Conservation (phyloP, 2,329 filamentous ascomycete genomes). For the Seiridium unicorne region DNA sequence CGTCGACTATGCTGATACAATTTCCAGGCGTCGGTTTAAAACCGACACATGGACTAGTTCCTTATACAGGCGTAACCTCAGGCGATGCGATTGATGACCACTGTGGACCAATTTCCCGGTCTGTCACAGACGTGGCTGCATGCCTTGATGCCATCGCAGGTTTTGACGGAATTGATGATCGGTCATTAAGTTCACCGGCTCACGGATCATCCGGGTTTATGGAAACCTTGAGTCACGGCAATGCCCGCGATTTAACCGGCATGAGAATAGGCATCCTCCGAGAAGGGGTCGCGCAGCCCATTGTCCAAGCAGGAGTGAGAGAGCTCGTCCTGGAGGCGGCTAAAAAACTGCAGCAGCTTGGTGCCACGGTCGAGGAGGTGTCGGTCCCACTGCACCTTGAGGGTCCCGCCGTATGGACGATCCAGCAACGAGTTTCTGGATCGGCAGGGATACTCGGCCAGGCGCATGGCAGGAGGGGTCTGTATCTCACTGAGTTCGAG, state of each 20-base stretch:
- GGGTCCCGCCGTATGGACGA: conserved; percentile 17
- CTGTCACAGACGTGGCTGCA: conserved; percentile 24
- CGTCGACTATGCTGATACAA: not conserved
- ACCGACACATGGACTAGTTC: conserved; percentile 29
- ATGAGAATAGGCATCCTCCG: conserved; percentile 26
- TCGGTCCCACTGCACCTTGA: conserved; percentile 27
- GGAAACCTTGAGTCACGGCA: conserved; percentile 13
- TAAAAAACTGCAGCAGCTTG: conserved; percentile 21
- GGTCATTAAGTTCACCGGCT: conserved; percentile 17
- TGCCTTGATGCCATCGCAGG: conserved; percentile 31
- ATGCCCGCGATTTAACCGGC: conserved; percentile 12
- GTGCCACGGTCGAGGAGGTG: conserved; percentile 22
- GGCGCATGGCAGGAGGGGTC: not conserved
- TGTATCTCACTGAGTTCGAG: not conserved
- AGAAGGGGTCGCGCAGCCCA: conserved; percentile 24
- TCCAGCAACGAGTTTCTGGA: conserved; percentile 2
- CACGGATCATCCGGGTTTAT: conserved; percentile 15
- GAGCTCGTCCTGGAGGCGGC: conserved; percentile 23
- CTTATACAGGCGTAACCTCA: conserved; percentile 30
- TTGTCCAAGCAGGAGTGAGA: conserved; percentile 20
- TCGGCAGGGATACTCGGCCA: conserved; percentile 1
- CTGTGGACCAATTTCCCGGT: conserved; percentile 27
- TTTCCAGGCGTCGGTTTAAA: conserved; percentile 29
- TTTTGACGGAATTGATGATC: conserved; percentile 30
- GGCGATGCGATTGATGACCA: conserved; percentile 29